Percentiles rank a stretch among this genome's conserved stretches.
Evolutionary conservation across 306 rosid species (phyloP).

Genomic region (Vigna hirtella): DNA sequence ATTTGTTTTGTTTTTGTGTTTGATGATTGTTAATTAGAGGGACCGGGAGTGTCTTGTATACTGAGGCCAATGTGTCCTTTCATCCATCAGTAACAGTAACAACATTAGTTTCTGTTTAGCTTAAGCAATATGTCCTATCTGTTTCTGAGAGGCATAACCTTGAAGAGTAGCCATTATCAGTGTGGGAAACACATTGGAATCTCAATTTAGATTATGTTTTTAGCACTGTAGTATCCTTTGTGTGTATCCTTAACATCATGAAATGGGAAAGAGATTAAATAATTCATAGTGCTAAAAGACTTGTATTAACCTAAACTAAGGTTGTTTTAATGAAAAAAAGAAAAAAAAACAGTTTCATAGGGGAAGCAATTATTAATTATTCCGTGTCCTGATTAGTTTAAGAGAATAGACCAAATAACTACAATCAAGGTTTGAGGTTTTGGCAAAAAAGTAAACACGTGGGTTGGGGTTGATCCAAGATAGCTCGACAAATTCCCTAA

Average conservation of each 20-base stretch:
- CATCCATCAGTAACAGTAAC: constrained; percentile 3
- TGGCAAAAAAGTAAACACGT: constrained; percentile 38
- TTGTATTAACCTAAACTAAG: neutral
- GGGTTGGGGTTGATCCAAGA: constrained; percentile 31
- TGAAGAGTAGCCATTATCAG: neutral
- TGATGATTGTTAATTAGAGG: neutral
- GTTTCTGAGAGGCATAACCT: neutral
- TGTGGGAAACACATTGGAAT: neutral
- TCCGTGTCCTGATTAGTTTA: neutral
- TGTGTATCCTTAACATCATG: neutral
- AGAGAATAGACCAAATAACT: neutral
- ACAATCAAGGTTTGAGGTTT: constrained; percentile 36
- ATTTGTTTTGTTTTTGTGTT: neutral
- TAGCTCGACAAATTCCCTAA: constrained; percentile 32
- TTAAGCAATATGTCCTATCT: neutral
- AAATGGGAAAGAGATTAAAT: neutral
- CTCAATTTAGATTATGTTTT: neutral
- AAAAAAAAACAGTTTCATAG: neutral
- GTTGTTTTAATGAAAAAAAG: neutral
- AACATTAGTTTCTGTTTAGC: constrained; percentile 3
- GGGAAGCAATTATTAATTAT: neutral
- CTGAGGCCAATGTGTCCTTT: neutral
- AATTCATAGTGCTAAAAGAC: neutral
- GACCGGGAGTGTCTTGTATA: neutral
- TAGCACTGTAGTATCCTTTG: neutral